These are phyloP conservation scores for Euphorbia lathyris DNA, from an alignment of 345 rosid species.

Conservation along the genomic window DNA sequence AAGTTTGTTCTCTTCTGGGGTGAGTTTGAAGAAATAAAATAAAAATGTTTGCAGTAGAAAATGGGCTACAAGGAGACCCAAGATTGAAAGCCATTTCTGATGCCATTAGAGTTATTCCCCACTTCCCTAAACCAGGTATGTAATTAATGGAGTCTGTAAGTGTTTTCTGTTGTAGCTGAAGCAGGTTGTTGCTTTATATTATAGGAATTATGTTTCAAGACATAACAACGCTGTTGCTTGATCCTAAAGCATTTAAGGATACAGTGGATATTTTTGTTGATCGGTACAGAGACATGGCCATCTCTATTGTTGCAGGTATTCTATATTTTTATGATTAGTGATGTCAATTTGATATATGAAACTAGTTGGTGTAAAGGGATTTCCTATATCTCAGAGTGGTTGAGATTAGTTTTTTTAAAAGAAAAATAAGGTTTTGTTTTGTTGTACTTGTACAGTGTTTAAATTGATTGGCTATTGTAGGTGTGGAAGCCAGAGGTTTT, in stretches of 20 bases:
- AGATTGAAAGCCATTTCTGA: conserved; percentile 61
- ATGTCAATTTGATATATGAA: not conserved
- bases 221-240: conserved; percentile 78
- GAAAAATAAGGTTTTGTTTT: not conserved
- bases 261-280: conserved; percentile 91
- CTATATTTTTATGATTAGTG: not conserved
- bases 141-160: conserved; percentile 6
- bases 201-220: conserved; percentile 96
- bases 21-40: too few relatives aligned
- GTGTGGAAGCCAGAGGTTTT: conserved; percentile 93
- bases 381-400: not conserved
- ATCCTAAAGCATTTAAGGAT: conserved; percentile 83
- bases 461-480: conserved; percentile 31
- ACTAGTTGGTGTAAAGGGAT: not conserved
- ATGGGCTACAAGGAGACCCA: conserved; percentile 72
- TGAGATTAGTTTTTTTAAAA: not conserved
- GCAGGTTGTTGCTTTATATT: too few relatives aligned
- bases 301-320: conserved; percentile 89
- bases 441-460: not conserved
- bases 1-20: too few relatives aligned
- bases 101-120: conserved; percentile 70
- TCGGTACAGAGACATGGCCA: conserved; percentile 81
- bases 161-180: too few relatives aligned
- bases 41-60: conserved; percentile 68
- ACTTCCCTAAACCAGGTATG: conserved; percentile 78